A percentile compares a stretch with the other conserved stretches of the same genome.
These are phyloP conservation scores for Blastocrithidia nonstop DNA, from an alignment of 208 protist species.

Conservation along the genomic window DNA sequence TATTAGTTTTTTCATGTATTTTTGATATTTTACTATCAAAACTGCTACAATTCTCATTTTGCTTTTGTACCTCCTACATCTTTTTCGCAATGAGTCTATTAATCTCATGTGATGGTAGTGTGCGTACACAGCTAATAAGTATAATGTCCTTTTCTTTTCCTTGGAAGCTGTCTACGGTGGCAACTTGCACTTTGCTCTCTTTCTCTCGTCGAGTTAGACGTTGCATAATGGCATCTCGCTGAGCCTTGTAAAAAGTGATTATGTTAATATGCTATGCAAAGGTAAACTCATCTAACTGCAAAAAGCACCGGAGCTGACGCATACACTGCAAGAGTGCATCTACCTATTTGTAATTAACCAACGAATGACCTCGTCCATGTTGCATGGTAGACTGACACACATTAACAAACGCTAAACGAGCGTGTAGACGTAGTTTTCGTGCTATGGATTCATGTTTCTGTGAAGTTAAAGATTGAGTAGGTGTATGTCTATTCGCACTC, in stretches of 20 bases:
- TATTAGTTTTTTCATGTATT: too few species aligned
- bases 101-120: constrained; percentile 12
- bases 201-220: constrained; percentile 33
- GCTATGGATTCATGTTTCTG: neutral
- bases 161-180: constrained; percentile 89
- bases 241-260: constrained; percentile 77
- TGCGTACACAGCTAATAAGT: constrained; percentile 82
- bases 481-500: neutral
- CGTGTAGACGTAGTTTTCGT: constrained; percentile 7
- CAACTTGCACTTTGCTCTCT: constrained; percentile 46
- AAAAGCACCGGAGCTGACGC: constrained; percentile 39
- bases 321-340: constrained; percentile 40
- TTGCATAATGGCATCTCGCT: constrained; percentile 27
- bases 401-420: constrained; percentile 63
- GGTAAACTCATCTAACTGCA: constrained; percentile 25
- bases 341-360: constrained; percentile 34
- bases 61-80: constrained; percentile 6
- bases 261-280: constrained; percentile 42
- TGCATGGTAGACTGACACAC: constrained; percentile 32
- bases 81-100: neutral
- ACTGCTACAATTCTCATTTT: too few species aligned
- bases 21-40: too few species aligned
- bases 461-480: neutral
- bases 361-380: constrained; percentile 16
- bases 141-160: constrained; percentile 89